Conservation (phyloP, 306 rosid genomes). For the Castanopsis chinensis region DNA sequence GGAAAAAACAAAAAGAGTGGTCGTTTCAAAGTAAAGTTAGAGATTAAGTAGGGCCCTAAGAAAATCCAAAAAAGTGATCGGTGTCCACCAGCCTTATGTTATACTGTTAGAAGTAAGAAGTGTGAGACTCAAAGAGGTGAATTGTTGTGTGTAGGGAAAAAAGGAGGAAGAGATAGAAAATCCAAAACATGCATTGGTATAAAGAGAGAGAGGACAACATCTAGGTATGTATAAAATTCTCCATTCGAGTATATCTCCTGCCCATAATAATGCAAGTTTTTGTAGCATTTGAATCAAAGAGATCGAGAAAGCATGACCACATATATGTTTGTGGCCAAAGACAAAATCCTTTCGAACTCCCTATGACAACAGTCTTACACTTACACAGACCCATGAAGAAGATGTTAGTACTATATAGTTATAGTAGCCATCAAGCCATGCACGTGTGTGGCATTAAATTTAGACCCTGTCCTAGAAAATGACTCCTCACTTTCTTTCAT, state of each 20-base stretch:
- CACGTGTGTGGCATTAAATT: slow-evolving; percentile 45
- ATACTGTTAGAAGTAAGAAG: background rate
- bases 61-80: background rate
- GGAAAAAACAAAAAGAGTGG: too few species aligned
- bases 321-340: background rate
- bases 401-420: background rate
- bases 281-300: background rate
- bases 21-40: too few species aligned
- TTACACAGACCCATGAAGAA: background rate
- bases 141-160: background rate
- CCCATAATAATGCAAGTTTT: background rate
- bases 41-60: background rate
- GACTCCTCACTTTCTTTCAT: background rate
- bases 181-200: background rate
- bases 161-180: background rate
- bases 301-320: slow-evolving; percentile 1
- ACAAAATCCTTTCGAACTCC: slow-evolving; percentile 6
- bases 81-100: background rate
- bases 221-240: background rate
- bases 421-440: slow-evolving; percentile 15
- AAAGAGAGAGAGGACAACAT: background rate
- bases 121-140: background rate
- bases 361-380: slow-evolving; percentile 6
- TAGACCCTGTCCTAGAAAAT: slow-evolving; percentile 13
- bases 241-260: background rate